Percentiles rank a stretch among this genome's conserved stretches.
These are phyloP conservation scores for Pyrenophora tritici-repentis DNA, from an alignment of 2,329 filamentous ascomycete species.

Conservation along the genomic window DNA sequence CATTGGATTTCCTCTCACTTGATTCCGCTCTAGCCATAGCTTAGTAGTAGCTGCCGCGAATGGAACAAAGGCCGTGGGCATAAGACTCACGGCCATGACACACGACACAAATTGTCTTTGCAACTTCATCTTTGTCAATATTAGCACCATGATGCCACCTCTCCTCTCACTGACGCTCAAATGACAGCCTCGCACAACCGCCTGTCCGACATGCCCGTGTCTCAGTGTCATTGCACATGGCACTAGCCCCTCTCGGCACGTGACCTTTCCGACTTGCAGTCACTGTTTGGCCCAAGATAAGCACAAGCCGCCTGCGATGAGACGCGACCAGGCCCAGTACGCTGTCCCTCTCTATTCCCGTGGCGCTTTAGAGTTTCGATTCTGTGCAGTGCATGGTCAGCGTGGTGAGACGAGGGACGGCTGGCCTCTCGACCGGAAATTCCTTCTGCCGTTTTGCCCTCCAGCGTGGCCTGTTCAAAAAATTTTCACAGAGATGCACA, in stretches of 20 bases:
- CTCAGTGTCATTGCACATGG: constrained; percentile 16
- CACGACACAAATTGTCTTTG: constrained; percentile 2
- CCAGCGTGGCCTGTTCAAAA: constrained; percentile 25
- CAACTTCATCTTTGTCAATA: too few relatives aligned
- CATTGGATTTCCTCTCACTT: constrained; percentile 30
- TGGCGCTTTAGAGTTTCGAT: constrained; percentile 18
- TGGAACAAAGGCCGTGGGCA: constrained; percentile 27
- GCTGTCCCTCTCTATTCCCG: constrained; percentile 1
- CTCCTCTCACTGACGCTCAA: constrained; percentile 11
- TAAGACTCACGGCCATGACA: constrained; percentile 22
- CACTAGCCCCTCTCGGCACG: constrained; percentile 12
- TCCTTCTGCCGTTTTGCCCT: constrained; percentile 9
- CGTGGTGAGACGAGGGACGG: constrained; percentile 14
- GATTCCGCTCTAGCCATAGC: constrained; percentile 22
- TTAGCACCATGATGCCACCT: neutral
- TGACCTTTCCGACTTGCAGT: constrained; percentile 3
- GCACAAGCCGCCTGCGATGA: constrained; percentile 11
- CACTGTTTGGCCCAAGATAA: constrained; percentile 4
- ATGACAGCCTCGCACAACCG: constrained; percentile 19
- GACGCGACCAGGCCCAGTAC: constrained; percentile 18
- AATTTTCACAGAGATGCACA: constrained; percentile 29
- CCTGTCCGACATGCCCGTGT: constrained; percentile 17
- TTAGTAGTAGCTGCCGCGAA: constrained; percentile 26
- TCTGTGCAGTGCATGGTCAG: constrained; percentile 11
- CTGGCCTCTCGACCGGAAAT: constrained; percentile 13